Evolutionary conservation across 176 grass and related monocot genomes (phyloP), one percentile per base, ranked within the genome.

Genomic region (Oryza glaberrima): DNA sequence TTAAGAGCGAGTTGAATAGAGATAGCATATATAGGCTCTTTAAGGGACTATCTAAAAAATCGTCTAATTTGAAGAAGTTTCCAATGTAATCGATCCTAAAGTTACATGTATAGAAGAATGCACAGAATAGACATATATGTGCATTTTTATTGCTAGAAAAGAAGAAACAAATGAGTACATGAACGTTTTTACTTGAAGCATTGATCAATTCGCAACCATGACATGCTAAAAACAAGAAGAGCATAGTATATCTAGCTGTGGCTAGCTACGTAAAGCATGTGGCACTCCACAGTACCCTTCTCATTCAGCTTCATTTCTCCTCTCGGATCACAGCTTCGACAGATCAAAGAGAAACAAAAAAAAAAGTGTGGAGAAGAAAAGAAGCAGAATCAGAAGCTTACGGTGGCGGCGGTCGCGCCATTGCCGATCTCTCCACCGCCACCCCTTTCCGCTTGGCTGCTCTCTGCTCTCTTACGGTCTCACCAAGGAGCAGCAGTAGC

Each of bases 311-410:
- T 84, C 81, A 30, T 90, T 84, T 87, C 69, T 80, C 76, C 80
- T 43, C 13, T 73, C 48, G n/a, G 63, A 69, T 25, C 32, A 11
- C 40, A 5, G 2, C 8, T 54, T 63, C 58, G 43, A 56, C 25
- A 6, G 9, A 73, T 15, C 35, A 67, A 75, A 12, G 11, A 22
- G 6, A 43, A 6, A 9, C 16, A 7, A 78, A 3, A n/a, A 28
- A 51, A 41, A 35, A 66, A 26, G 26, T 17, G 15, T 5, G 30
- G 49, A 83, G 63, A 51, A 70, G 76, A 80, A 84, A 80, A 87
- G 69, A 87, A 32, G 76, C 20, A 43, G 89, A 87, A 90, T 52
- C 64, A 84, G 70, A 83, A 83, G 70, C 84, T 80, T 61, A 82
- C 73, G 23, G 41, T 70, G 20, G 67, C 41, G 20, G n/a, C 54